Percentiles rank a stretch among this genome's conserved stretches.
phyloP scores from a whole-genome alignment of 139 green algal genomes.

The Ostreobium quekettii region DNA sequence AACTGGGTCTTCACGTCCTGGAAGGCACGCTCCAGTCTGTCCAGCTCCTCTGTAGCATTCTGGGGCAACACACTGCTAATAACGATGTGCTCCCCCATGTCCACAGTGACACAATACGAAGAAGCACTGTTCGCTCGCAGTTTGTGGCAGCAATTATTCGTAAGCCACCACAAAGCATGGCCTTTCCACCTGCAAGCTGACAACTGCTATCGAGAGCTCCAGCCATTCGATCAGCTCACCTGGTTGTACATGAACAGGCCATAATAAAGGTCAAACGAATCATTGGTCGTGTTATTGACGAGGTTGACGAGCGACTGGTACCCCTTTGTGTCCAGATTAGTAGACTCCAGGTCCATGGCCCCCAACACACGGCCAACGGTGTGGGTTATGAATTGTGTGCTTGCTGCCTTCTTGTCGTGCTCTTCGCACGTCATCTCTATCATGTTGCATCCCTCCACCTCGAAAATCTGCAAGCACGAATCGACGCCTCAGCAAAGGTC shows the following conservation, averaged over 20 bases:
- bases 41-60: conserved; percentile 69
- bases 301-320: conserved; percentile 87
- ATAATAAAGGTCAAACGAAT: conserved; percentile 99
- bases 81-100: not conserved
- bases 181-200: not conserved
- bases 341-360: conserved; percentile 59
- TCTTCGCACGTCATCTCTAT: conserved; percentile 97
- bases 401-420: conserved; percentile 87
- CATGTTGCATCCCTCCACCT: conserved; percentile 85
- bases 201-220: not conserved
- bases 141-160: not conserved
- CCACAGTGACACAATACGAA: not conserved
- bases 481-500: too few species aligned
- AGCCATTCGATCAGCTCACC: conserved; percentile 15
- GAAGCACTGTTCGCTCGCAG: not conserved
- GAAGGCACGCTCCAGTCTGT: conserved; percentile 63
- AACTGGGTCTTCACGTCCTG: conserved; percentile 64
- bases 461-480: too few species aligned
- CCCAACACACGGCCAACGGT: conserved; percentile 85
- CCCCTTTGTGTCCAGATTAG: conserved; percentile 90
- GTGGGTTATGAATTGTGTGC: conserved; percentile 98
- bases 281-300: conserved; percentile 93
- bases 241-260: conserved; percentile 99
- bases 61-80: conserved; percentile 17
- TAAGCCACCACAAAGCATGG: not conserved